Conservation (phyloP, 345 rosid species). For the Limnanthes douglasii region DNA sequence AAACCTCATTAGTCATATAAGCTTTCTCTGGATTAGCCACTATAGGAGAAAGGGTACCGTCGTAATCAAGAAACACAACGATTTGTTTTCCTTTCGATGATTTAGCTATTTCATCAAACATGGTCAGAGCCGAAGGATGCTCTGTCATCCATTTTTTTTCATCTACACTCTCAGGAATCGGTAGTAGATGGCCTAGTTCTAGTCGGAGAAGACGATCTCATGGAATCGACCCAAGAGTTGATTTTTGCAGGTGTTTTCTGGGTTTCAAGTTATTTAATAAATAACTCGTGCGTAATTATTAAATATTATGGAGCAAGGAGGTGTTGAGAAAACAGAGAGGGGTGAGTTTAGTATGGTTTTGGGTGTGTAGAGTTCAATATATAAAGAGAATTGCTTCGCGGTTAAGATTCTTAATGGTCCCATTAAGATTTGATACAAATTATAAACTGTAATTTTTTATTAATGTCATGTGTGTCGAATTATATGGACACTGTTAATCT, state of each 20-base stretch:
- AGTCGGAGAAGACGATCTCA: conserved; percentile 88
- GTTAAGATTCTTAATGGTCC: too few relatives aligned
- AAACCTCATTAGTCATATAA: conserved; percentile 69
- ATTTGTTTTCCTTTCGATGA: conserved; percentile 65
- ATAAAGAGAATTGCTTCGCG: too few relatives aligned
- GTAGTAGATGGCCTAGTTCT: conserved; percentile 21
- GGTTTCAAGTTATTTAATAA: conserved; percentile 24
- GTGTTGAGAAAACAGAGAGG: conserved; percentile 7
- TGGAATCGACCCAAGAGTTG: conserved; percentile 65
- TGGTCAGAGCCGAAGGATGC: conserved; percentile 78
- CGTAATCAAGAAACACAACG: conserved; percentile 89
- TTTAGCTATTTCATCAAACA: conserved; percentile 54
- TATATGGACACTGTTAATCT: too few relatives aligned
- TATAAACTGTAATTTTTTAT: too few relatives aligned
- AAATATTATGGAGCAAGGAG: too few relatives aligned
- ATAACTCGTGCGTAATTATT: conserved; percentile 17
- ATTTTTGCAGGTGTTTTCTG: conserved; percentile 21
- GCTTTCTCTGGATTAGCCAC: conserved; percentile 92
- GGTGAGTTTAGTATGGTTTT: too few relatives aligned
- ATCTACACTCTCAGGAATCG: conserved; percentile 9
- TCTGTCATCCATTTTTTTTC: conserved; percentile 44
- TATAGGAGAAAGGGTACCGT: conserved; percentile 90
- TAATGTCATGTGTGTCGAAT: too few relatives aligned
- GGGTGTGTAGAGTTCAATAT: too few relatives aligned
- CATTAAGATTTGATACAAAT: too few relatives aligned